These are phyloP conservation scores for Colletotrichum sp. DNA, from an alignment of 2,329 filamentous ascomycete genomes.

Conservation along the genomic window DNA sequence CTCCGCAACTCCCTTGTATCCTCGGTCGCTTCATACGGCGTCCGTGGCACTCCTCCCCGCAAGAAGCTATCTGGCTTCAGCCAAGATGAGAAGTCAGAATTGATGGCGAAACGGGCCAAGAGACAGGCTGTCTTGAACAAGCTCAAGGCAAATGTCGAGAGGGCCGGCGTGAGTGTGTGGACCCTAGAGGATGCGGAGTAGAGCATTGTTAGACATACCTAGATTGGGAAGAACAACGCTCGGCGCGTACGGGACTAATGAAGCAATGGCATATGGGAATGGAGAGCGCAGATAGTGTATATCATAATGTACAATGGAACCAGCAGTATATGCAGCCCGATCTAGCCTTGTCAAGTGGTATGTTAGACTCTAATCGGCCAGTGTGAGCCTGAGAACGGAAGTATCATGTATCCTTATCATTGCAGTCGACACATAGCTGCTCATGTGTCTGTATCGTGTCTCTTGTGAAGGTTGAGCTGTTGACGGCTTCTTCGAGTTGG, in stretches of 20 bases:
- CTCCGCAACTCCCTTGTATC: slow-evolving; percentile 48
- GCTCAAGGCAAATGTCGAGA: slow-evolving; percentile 53
- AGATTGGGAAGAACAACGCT: not conserved
- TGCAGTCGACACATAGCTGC: not conserved
- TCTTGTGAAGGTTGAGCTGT: not conserved
- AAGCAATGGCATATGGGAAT: not conserved
- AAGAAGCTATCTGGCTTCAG: slow-evolving; percentile 69
- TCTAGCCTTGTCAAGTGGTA: not conserved
- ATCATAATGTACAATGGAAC: slow-evolving; percentile 18
- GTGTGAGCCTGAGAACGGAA: not conserved
- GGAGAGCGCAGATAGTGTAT: slow-evolving; percentile 19
- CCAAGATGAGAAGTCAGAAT: slow-evolving; percentile 59
- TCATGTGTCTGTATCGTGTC: not conserved
- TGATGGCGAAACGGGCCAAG: slow-evolving; percentile 59
- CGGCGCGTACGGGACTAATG: not conserved
- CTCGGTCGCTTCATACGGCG: slow-evolving; percentile 41
- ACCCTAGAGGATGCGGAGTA: slow-evolving; percentile 54
- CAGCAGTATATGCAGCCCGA: not conserved
- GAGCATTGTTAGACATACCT: not conserved
- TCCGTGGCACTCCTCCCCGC: slow-evolving; percentile 52
- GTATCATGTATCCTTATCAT: not conserved
- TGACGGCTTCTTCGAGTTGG: not conserved
- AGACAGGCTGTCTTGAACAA: slow-evolving; percentile 58
- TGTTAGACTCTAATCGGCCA: not conserved
- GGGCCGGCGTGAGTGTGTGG: slow-evolving; percentile 55